These are phyloP conservation scores for Kuraishia ogatae DNA, from an alignment of 805 yeast species.

Conservation along the genomic window DNA sequence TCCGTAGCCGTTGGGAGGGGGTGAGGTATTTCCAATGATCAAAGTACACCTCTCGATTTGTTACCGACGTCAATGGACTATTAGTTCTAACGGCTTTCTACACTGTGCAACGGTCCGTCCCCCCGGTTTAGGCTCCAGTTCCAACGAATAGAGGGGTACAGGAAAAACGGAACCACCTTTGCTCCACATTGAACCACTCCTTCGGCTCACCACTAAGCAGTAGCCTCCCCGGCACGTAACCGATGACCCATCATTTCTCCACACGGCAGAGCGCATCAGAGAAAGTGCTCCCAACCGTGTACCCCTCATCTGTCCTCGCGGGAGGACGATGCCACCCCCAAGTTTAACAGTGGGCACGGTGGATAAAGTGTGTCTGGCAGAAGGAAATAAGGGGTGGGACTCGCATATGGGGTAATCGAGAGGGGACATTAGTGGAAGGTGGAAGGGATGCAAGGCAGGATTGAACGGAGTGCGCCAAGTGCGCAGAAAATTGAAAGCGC, in stretches of 20 bases:
- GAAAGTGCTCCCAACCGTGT: neutral
- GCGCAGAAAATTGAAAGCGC: too few species aligned
- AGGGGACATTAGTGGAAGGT: too few species aligned
- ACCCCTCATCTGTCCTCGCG: neutral
- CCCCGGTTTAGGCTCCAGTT: neutral
- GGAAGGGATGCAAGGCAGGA: too few species aligned
- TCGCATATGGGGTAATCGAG: too few species aligned
- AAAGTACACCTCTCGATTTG: neutral
- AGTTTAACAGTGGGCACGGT: too few species aligned
- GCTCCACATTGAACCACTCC: neutral
- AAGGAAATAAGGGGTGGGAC: too few species aligned
- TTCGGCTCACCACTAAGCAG: neutral
- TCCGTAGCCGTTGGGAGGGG: neutral
- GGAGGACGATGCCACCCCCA: too few species aligned
- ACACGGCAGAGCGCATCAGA: neutral
- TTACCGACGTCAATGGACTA: neutral
- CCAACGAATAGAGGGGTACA: neutral
- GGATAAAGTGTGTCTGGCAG: neutral
- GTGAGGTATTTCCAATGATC: neutral
- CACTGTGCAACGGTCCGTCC: neutral
- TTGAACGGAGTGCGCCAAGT: too few species aligned
- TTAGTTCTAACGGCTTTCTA: neutral
- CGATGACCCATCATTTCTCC: neutral
- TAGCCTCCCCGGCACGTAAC: neutral
- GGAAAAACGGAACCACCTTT: neutral